These are phyloP conservation scores for Sporisorium iseilematis-ciliati DNA, from an alignment of 1,284 basidiomycete species.

Conservation along the genomic window DNA sequence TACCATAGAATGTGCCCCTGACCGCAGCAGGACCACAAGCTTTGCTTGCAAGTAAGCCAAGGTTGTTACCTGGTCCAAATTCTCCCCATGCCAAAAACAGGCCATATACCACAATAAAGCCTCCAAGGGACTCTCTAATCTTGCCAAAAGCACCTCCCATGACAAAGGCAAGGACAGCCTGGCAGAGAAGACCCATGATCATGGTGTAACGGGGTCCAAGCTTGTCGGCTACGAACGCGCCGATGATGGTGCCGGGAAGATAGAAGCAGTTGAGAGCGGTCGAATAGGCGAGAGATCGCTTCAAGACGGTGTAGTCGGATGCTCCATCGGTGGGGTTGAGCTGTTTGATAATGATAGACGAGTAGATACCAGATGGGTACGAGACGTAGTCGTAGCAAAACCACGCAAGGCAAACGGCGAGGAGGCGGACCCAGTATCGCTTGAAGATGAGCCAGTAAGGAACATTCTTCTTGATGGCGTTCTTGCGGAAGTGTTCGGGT, in stretches of 20 bases:
- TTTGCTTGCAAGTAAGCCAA: slow-evolving; percentile 63
- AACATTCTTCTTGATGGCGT: slow-evolving; percentile 80
- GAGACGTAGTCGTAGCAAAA: slow-evolving; percentile 58
- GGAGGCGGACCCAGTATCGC: slow-evolving; percentile 80
- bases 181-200: slow-evolving; percentile 58
- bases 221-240: slow-evolving; percentile 78
- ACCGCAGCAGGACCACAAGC: slow-evolving; percentile 57
- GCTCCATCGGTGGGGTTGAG: slow-evolving; percentile 72
- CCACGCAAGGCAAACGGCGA: slow-evolving; percentile 81
- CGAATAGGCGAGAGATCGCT: slow-evolving; percentile 65
- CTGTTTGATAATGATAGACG: slow-evolving; percentile 80
- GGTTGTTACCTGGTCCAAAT: slow-evolving; percentile 72
- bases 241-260: slow-evolving; percentile 77
- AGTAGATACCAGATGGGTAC: slow-evolving; percentile 77
- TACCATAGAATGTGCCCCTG: slow-evolving; percentile 62
- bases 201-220: slow-evolving; percentile 66
- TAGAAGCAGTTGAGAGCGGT: slow-evolving; percentile 72
- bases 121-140: slow-evolving; percentile 71
- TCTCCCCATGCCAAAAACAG: slow-evolving; percentile 90
- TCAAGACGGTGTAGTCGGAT: slow-evolving; percentile 33
- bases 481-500: slow-evolving; percentile 76
- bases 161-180: slow-evolving; percentile 74
- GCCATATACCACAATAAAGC: slow-evolving; percentile 80
- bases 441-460: slow-evolving; percentile 84
- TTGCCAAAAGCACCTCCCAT: slow-evolving; percentile 58